Conservation (phyloP, 1,284 basidiomycete genomes). For the Amylostereum chailletii region DNA sequence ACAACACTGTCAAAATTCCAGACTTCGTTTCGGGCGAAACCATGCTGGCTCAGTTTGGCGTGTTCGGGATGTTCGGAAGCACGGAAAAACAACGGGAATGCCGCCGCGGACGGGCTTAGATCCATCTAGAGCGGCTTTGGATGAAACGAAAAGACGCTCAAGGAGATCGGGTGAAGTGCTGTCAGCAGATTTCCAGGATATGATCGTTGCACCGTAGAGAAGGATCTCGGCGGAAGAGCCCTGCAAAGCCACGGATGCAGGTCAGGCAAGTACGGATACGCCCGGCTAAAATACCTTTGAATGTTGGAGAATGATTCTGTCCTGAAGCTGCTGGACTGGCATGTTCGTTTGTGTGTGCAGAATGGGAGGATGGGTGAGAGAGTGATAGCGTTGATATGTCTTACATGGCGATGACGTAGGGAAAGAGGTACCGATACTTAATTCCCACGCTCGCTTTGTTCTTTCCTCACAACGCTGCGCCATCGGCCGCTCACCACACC, state of each 20-base stretch:
- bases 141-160: constrained; percentile 73
- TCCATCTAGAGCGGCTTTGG: constrained; percentile 68
- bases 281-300: constrained; percentile 31
- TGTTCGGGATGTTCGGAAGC: constrained; percentile 75
- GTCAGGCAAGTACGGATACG: background rate
- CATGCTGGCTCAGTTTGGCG: constrained; percentile 69
- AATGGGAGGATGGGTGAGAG: no score
- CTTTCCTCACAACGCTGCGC: no score
- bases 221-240: constrained; percentile 66
- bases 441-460: no score
- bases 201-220: constrained; percentile 75
- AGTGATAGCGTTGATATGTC: no score
- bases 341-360: constrained; percentile 20
- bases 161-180: constrained; percentile 26
- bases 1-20: constrained; percentile 66
- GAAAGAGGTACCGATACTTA: no score
- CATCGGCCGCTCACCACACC: no score
- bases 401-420: no score
- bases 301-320: constrained; percentile 39
- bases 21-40: constrained; percentile 67
- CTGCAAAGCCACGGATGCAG: constrained; percentile 25
- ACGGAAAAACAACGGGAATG: constrained; percentile 79
- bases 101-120: constrained; percentile 74
- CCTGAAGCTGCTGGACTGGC: constrained; percentile 36
- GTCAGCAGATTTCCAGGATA: constrained; percentile 63